Evolutionary conservation across 2,329 filamentous ascomycete species (phyloP).

Genomic region (Tolypocladium tundrense): DNA sequence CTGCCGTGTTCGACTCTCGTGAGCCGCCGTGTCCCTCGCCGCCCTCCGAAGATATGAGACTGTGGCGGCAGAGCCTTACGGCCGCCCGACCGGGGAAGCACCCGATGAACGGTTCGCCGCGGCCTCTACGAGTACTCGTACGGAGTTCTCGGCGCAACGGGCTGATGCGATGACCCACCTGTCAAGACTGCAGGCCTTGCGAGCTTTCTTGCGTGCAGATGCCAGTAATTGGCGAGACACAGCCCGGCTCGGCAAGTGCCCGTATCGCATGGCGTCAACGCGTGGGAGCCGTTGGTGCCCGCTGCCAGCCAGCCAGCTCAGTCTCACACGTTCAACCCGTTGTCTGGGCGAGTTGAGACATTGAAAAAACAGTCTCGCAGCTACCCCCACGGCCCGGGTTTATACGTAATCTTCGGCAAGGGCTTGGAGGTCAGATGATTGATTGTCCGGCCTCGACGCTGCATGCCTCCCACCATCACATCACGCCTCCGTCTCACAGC

Average conservation of each 20-base stretch:
- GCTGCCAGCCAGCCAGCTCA: not conserved
- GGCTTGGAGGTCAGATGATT: not conserved
- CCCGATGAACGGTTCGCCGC: not conserved
- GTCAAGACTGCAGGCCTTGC: not conserved
- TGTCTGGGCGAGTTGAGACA: not conserved
- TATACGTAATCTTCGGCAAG: not conserved
- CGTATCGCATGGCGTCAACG: not conserved
- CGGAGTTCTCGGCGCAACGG: not conserved
- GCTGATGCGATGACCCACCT: not conserved
- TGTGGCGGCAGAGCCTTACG: not conserved
- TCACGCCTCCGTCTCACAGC: not conserved
- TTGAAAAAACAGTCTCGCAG: not conserved
- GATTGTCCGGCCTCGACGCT: not conserved
- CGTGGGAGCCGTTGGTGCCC: not conserved
- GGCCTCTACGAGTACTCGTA: not conserved
- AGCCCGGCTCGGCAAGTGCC: not conserved
- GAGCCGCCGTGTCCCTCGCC: not conserved
- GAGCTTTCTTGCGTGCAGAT: not conserved
- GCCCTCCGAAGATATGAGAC: not conserved
- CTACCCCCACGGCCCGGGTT: not conserved
- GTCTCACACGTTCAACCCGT: not conserved
- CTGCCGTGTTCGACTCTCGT: not conserved
- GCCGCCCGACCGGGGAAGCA: not conserved
- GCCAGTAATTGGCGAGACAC: not conserved
- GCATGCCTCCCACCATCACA: not conserved